Evolutionary conservation across 176 grass and related monocot genomes (phyloP).

Genomic region (Rhynchospora pubera): DNA sequence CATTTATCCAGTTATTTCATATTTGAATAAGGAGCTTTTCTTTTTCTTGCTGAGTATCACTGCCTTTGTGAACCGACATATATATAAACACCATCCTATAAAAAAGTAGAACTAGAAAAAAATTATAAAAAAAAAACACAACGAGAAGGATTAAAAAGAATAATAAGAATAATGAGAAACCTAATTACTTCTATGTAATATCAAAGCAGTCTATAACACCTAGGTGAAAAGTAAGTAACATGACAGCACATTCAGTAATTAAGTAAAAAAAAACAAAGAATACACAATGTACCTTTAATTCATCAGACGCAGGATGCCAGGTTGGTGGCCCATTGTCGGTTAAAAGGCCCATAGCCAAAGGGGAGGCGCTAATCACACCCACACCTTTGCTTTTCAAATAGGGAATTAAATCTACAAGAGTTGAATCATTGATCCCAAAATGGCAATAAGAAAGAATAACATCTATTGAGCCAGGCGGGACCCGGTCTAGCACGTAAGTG

Average conservation of each 20-base stretch:
- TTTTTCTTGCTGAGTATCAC: neutral
- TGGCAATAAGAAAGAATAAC: slow-evolving; percentile 91
- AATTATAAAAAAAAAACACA: too few relatives aligned
- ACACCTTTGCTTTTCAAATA: slow-evolving; percentile 85
- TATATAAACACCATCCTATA: neutral
- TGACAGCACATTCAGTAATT: neutral
- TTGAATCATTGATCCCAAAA: slow-evolving; percentile 64
- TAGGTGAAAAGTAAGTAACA: too few relatives aligned
- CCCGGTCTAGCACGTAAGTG: slow-evolving; percentile 55
- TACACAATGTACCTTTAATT: slow-evolving; percentile 61
- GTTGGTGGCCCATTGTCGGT: slow-evolving; percentile 67
- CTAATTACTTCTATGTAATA: neutral
- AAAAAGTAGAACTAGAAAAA: too few relatives aligned
- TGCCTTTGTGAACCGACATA: neutral
- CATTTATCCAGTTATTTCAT: neutral
- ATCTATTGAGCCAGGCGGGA: slow-evolving; percentile 53
- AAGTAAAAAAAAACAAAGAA: neutral
- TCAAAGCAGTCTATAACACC: neutral
- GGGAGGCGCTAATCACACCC: slow-evolving; percentile 75
- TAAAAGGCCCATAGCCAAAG: slow-evolving; percentile 80
- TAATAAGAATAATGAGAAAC: neutral
- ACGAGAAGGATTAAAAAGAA: neutral
- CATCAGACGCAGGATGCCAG: slow-evolving; percentile 66
- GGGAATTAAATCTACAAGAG: slow-evolving; percentile 59
- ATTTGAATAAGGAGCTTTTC: neutral